Base-by-base conservation (phyloP, 495 filamentous ascomycete species). In the Penicillium longicatenatum region DNA sequence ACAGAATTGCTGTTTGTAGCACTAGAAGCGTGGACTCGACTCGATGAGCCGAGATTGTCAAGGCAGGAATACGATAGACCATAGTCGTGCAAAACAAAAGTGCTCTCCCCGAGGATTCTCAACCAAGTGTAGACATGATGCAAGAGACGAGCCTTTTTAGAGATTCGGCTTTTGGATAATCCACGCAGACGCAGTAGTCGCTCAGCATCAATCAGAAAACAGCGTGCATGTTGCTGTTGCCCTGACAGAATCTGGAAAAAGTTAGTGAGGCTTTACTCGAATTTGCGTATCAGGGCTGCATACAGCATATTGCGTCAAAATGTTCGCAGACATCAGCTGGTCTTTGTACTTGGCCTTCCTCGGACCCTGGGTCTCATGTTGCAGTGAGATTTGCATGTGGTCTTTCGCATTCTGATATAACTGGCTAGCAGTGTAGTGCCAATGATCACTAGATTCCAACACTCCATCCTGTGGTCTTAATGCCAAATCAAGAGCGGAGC, bases 341-440 rank as follows among this genome's bases (percentile, higher is more conserved):
- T 75, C 72, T 51, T 75, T 75, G 26, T 74, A 75, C 50, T 75
- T 75, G 19, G 70, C 69, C 42, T 68, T 69, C 39, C 71, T 75
- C 10, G 68, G 61, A 4, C 65, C 63, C 9, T 62, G 50, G 0
- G 61, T 69, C 45, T 75, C 72, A 7, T 64, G 30, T 22, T 67
- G 65, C 19, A 75, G 35, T 1, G 70, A 75, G 2, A 56, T 55
- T 46, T 74, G 65, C 52, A 75, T 69, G 44, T 72, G 66, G 19
- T 70, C 66, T 46, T 66, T 72, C 1, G 70, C 71, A 21, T 67
- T 48, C 29, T 67, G 58, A 26, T 70, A 72, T 19, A 66, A 59
- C 29, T 69, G 65, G 12, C 57, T 59, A 1, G 69, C 61, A 19
- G 66, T 41, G 6, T 58, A 51, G 31, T 55, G 52, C 71, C 71